Percentiles rank a stretch among this genome's conserved stretches.
These are phyloP conservation scores for Aureobasidium sp. DNA, from an alignment of 2,329 filamentous ascomycete species.

Conservation along the genomic window DNA sequence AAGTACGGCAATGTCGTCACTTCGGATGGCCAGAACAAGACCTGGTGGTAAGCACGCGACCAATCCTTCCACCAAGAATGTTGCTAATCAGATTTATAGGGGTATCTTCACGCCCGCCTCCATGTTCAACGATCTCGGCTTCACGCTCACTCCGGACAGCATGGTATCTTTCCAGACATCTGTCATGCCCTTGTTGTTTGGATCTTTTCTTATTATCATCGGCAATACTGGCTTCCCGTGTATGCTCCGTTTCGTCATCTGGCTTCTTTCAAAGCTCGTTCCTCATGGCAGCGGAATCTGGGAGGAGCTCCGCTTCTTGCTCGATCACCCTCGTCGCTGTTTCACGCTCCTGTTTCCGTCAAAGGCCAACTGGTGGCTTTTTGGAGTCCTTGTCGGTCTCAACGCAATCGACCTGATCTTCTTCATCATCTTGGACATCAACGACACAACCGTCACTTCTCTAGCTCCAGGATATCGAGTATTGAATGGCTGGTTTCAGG, in stretches of 20 bases:
- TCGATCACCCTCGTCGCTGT: slow-evolving; percentile 91
- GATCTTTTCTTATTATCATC: slow-evolving; percentile 83
- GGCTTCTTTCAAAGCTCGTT: slow-evolving; percentile 63
- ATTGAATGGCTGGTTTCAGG: slow-evolving; percentile 84
- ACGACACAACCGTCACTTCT: slow-evolving; percentile 59
- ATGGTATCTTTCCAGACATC: slow-evolving; percentile 84
- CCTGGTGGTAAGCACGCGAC: slow-evolving; percentile 62
- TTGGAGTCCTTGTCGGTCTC: slow-evolving; percentile 72
- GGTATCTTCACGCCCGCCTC: slow-evolving; percentile 82
- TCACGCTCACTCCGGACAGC: slow-evolving; percentile 84
- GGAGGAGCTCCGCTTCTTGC: slow-evolving; percentile 83
- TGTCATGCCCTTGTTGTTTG: slow-evolving; percentile 65
- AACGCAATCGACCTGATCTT: slow-evolving; percentile 83
- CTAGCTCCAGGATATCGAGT: slow-evolving; percentile 69
- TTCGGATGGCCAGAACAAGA: slow-evolving; percentile 53
- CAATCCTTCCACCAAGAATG: too few species aligned
- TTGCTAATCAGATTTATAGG: slow-evolving; percentile 27
- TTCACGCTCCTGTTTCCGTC: slow-evolving; percentile 92
- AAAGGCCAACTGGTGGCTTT: slow-evolving; percentile 91
- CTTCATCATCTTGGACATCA: slow-evolving; percentile 85
- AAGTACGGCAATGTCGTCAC: slow-evolving; percentile 62
- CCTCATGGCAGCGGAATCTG: slow-evolving; percentile 64
- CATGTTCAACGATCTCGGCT: slow-evolving; percentile 91
- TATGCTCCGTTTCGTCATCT: slow-evolving; percentile 90
- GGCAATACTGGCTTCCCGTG: slow-evolving; percentile 94